Percentiles rank a stretch among this genome's conserved stretches.
Evolutionary conservation across 75 land plant genomes (phyloP).

Genomic region (Isoetes taiwanensis): DNA sequence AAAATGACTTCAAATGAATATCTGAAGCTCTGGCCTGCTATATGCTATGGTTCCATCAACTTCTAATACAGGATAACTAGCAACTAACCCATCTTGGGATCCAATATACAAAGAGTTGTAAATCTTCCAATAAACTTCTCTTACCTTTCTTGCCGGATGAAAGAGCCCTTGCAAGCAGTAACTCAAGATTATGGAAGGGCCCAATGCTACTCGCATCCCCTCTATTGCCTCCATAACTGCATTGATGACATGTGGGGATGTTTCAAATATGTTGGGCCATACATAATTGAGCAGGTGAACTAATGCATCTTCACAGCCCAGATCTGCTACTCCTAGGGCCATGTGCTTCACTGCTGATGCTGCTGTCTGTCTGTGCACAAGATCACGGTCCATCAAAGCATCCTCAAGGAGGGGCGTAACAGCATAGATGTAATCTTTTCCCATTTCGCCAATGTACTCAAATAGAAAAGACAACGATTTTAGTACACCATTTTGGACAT

Average conservation of each 20-base stretch:
- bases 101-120: conserved; percentile 93
- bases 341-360: conserved; percentile 98
- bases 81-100: conserved; percentile 80
- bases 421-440: conserved; percentile 95
- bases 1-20: no score
- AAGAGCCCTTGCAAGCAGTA: conserved; percentile 93
- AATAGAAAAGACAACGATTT: conserved; percentile 93
- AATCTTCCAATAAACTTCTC: conserved; percentile 98
- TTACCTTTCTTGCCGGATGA: conserved; percentile 92
- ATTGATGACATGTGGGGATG: conserved; percentile 97
- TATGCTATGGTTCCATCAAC: conserved; percentile 59
- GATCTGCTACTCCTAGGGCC: conserved; percentile 94
- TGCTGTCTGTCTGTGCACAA: conserved; percentile 95
- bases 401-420: conserved; percentile 94
- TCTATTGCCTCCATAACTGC: conserved; percentile 98
- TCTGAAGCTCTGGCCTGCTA: conserved; percentile 68
- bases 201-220: conserved; percentile 94
- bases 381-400: conserved; percentile 90
- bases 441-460: conserved; percentile 98
- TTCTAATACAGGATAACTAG: conserved; percentile 72
- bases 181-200: conserved; percentile 61
- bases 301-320: conserved; percentile 93
- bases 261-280: conserved; percentile 98
- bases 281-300: conserved; percentile 82
- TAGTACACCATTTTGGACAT: conserved; percentile 92